Conservation (phyloP, 176 grass and related monocot genomes). For the Alopecurus myosuroides region DNA sequence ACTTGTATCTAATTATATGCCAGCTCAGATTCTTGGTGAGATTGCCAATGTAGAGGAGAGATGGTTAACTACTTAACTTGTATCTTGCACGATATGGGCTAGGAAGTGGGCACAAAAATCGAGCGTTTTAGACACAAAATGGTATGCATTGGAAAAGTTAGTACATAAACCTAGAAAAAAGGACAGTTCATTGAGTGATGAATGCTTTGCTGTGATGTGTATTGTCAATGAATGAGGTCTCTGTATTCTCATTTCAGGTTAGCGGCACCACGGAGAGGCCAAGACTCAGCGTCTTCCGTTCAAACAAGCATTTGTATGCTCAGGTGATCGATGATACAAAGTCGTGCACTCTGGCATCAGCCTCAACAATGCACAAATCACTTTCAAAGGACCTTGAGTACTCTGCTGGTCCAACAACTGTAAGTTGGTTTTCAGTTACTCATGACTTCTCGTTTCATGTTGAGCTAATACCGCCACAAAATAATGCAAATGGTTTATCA, state of each 20-base stretch:
- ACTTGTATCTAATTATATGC: background rate
- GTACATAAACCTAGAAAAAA: background rate
- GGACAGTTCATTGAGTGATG: background rate
- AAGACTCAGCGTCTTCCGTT: constrained; percentile 70
- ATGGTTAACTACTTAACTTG: background rate
- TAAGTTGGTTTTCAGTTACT: constrained; percentile 37
- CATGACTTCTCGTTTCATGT: background rate
- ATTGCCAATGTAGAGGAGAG: background rate
- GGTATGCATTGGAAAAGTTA: background rate
- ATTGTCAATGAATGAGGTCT: background rate
- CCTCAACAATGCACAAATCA: constrained; percentile 92
- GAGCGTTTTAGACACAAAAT: background rate
- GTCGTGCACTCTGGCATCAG: constrained; percentile 78
- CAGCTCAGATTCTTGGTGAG: background rate
- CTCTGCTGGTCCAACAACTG: constrained; percentile 82
- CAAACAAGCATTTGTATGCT: constrained; percentile 84
- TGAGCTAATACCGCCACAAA: background rate
- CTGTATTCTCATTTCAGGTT: constrained; percentile 41
- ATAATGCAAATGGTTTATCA: background rate
- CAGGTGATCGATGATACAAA: constrained; percentile 97
- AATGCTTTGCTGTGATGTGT: background rate
- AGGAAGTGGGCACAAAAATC: background rate
- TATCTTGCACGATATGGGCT: background rate
- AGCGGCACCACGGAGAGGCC: constrained; percentile 79
- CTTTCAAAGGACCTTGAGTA: constrained; percentile 54